phyloP scores from a whole-genome alignment of 441 rosid genomes.

The Dalechampia spathulata region DNA sequence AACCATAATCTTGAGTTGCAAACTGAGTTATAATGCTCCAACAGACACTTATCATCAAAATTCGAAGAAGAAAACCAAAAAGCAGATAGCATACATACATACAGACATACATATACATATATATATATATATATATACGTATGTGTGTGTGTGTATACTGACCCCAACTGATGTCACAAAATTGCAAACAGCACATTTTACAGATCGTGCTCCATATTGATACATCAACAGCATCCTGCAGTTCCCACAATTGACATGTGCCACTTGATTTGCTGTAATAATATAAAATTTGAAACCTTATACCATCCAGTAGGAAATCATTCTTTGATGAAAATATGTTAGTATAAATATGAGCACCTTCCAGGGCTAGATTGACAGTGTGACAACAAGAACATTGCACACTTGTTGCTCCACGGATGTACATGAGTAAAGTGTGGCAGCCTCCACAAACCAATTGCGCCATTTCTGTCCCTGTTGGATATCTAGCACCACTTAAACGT shows the following conservation, averaged over 20 bases:
- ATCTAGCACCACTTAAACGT: no score
- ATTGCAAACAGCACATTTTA: conserved; percentile 94
- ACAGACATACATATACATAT: background rate
- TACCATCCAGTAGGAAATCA: background rate
- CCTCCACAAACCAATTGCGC: conserved; percentile 98
- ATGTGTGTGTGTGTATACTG: conserved; percentile 16
- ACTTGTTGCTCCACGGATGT: conserved; percentile 96
- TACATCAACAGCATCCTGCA: conserved; percentile 97
- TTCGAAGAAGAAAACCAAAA: no score
- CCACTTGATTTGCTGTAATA: conserved; percentile 87
- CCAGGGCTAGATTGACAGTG: conserved; percentile 86
- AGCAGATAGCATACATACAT: no score
- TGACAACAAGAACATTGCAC: conserved; percentile 98
- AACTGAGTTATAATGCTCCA: no score
- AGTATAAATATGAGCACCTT: conserved; percentile 39
- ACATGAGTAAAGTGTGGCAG: conserved; percentile 93
- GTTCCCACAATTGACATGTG: conserved; percentile 90
- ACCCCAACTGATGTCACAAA: conserved; percentile 88
- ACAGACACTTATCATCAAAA: no score
- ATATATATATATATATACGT: background rate
- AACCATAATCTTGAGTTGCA: no score
- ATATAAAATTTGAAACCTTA: background rate
- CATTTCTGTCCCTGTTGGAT: conserved; percentile 80
- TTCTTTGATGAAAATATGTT: no score
- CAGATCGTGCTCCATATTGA: conserved; percentile 89